Evolutionary conservation across 768 basidiomycete genomes (phyloP), one percentile per base, ranked within the genome.

Genomic region (Agrocybe pediades): DNA sequence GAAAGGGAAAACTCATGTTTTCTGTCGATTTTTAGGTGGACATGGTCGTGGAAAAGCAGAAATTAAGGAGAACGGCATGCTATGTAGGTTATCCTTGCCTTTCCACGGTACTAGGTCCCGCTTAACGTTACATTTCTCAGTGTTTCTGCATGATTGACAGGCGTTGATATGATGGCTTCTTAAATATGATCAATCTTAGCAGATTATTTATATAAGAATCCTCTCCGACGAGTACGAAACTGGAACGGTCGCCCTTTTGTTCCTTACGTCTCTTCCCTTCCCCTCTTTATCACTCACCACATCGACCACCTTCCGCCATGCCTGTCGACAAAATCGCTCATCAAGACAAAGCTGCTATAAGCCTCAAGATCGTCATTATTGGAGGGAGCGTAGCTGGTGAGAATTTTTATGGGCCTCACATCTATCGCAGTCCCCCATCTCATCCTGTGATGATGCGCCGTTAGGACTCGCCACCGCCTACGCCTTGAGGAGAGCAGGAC

Each of bases 311-410:
- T 33, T 49, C 36, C 45, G 24, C 27, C 9, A 56, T 56, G 55
- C 55, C 55, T 30, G 49, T 39, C 24, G 44, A 51, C 33, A 51
- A 46, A 21, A 39, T 44, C 40, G 36, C 36, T 21, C 49, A 45
- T 33, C 49, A 56, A 43, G 49, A 56, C 33, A 56, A 51, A 41
- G 55, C 55, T 26, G 39, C 46, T 20, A 48, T 56, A 11, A 16
- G 50, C 33, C 39, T 56, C 16, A 56, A 65, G 29, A 55, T 75
- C 47, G 60, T 68, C 21, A 63, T 76, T 27, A 70, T 75, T 17
- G 75, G 74, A 17, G 74, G 70, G 57, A 75, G 78, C 16, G 69
- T 85, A 16, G 74, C 78, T 9, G 69, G 69, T 68, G 15, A 36
- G 33, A 36, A 36, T 13, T 36, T 36, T 36, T 36, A 30, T 36